Conservation (phyloP, 2,329 filamentous ascomycete species). For the Aspergillus quadrilineatus region DNA sequence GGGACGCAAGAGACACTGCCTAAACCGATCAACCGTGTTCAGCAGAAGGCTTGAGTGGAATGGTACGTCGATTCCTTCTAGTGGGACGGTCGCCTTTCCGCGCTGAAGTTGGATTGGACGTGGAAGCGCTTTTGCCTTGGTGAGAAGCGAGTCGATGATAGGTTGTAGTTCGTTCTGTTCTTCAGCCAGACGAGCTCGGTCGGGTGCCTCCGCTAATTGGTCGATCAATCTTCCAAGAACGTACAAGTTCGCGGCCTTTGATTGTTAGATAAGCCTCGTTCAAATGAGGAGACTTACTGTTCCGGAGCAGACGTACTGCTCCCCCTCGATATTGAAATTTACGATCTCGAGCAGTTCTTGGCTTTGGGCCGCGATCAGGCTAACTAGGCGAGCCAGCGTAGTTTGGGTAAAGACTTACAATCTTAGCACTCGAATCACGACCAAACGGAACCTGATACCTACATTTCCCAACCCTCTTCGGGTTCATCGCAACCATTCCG, state of each 20-base stretch:
- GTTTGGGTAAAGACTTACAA: conserved; percentile 90
- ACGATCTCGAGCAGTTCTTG: conserved; percentile 95
- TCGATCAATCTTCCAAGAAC: conserved; percentile 20
- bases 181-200: background rate
- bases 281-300: conserved; percentile 41
- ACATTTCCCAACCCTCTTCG: conserved; percentile 19
- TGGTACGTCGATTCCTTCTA: conserved; percentile 82
- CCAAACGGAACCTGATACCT: background rate
- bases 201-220: conserved; percentile 7
- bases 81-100: conserved; percentile 92
- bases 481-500: conserved; percentile 23
- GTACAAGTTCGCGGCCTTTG: conserved; percentile 17
- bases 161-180: background rate
- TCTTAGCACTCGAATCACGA: conserved; percentile 59
- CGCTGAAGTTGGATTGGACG: conserved; percentile 82
- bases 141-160: conserved; percentile 54
- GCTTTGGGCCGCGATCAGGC: conserved; percentile 85
- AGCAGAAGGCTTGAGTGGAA: conserved; percentile 98
- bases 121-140: conserved; percentile 68
- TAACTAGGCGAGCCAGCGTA: conserved; percentile 87
- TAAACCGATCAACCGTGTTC: conserved; percentile 95
- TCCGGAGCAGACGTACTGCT: conserved; percentile 65
- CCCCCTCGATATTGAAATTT: conserved; percentile 75
- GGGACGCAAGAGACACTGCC: conserved; percentile 67
- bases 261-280: background rate